A percentile compares a stretch with the other conserved stretches of the same genome.
phyloP scores from a whole-genome alignment of 257 asterid genomes.

The Apocynum venetum region DNA sequence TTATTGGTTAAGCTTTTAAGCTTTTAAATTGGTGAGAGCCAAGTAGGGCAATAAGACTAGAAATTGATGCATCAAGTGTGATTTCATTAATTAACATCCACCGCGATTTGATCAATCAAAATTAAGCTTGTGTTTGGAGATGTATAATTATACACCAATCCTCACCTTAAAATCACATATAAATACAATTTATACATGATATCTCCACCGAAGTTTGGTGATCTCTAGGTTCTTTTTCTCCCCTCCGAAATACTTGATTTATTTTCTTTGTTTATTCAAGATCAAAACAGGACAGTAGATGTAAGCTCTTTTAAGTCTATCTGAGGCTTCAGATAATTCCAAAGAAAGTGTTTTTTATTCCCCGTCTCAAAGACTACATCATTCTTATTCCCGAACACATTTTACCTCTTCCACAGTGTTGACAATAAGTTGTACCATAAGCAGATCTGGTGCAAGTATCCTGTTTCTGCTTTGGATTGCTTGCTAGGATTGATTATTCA shows the following conservation, averaged over 20 bases:
- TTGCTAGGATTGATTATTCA: neutral
- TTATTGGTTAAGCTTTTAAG: neutral
- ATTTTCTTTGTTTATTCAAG: neutral
- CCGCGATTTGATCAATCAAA: too few species aligned
- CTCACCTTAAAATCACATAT: neutral
- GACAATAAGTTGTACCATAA: neutral
- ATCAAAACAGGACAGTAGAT: neutral
- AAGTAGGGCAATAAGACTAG: neutral
- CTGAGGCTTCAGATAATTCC: neutral
- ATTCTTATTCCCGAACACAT: neutral
- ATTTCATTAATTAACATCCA: neutral
- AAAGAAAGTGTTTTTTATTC: neutral
- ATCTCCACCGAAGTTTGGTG: neutral
- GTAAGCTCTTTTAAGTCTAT: neutral
- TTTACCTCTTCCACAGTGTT: neutral
- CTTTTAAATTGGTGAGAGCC: neutral
- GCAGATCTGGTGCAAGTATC: neutral
- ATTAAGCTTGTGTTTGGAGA: neutral
- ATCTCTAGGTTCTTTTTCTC: neutral
- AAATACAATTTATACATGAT: neutral
- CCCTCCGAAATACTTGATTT: neutral
- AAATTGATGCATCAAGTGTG: neutral
- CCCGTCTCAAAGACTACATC: neutral
- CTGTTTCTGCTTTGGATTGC: neutral
- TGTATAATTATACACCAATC: neutral